Evolutionary conservation across 305 asterid genomes (phyloP).

Genomic region (Nicotiana rustica): DNA sequence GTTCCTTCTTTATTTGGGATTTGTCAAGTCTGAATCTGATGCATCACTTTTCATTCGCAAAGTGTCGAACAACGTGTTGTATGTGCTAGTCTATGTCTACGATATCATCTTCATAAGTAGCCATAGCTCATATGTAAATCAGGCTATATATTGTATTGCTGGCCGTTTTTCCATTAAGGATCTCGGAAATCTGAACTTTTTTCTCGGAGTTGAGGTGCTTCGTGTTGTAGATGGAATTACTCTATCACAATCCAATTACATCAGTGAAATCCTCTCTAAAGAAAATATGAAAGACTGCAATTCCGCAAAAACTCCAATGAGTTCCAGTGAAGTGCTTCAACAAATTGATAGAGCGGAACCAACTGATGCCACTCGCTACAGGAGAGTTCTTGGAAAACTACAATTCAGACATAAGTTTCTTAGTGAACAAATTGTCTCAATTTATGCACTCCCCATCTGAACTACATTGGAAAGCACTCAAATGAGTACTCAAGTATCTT

Average conservation of each 20-base stretch:
- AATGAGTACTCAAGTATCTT: too few relatives aligned
- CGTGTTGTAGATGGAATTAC: background rate
- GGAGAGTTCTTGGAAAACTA: background rate
- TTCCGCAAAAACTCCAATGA: too few relatives aligned
- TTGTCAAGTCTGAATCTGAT: background rate
- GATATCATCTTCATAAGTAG: too few relatives aligned
- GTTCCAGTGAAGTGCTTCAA: background rate
- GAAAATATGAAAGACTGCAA: too few relatives aligned
- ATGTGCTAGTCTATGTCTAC: too few relatives aligned
- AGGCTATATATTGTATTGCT: background rate
- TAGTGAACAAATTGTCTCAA: too few relatives aligned
- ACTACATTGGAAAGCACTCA: too few relatives aligned
- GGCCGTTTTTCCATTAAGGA: background rate
- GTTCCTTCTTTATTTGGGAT: background rate
- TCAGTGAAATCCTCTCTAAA: background rate
- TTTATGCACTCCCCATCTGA: too few relatives aligned
- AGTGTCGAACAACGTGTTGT: background rate
- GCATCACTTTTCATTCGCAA: background rate
- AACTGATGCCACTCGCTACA: background rate
- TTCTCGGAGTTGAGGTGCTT: background rate
- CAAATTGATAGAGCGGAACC: too few relatives aligned
- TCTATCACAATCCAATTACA: background rate
- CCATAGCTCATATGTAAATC: background rate
- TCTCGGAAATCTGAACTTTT: background rate
- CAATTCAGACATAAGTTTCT: too few relatives aligned